phyloP scores from a whole-genome alignment of 2,329 filamentous ascomycete species.

The Ascomycota sp. region DNA sequence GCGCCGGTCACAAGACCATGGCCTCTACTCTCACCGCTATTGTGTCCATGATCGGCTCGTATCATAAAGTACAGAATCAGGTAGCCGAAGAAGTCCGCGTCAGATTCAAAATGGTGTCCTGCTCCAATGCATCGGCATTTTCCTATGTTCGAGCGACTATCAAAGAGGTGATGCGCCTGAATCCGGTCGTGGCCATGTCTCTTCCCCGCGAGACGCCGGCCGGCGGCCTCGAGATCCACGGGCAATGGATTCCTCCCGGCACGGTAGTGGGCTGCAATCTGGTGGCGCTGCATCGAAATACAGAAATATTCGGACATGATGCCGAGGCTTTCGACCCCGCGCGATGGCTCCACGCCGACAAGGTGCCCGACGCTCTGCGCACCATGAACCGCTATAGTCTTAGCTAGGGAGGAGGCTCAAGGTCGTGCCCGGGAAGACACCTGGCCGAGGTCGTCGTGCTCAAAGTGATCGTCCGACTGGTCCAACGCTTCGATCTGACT shows the following conservation, averaged over 20 bases:
- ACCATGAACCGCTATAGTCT: slow-evolving; percentile 27
- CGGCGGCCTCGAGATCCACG: slow-evolving; percentile 17
- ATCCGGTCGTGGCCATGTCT: slow-evolving; percentile 31
- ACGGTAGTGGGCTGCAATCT: slow-evolving; percentile 31
- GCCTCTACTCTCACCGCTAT: slow-evolving; percentile 29
- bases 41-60: slow-evolving; percentile 24
- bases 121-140: slow-evolving; percentile 7
- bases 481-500: slow-evolving; percentile 23
- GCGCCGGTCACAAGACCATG: slow-evolving; percentile 33
- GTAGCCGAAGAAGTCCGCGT: slow-evolving; percentile 14
- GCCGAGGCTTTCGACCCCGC: slow-evolving; percentile 22
- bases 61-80: slow-evolving; percentile 11
- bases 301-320: slow-evolving; percentile 25
- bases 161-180: slow-evolving; percentile 28
- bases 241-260: slow-evolving; percentile 18
- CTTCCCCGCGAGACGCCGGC: slow-evolving; percentile 24
- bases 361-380: slow-evolving; percentile 6
- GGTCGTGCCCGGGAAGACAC: slow-evolving; percentile 28
- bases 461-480: slow-evolving; percentile 20
- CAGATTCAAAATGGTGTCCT: slow-evolving; percentile 3
- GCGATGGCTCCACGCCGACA: slow-evolving; percentile 22
- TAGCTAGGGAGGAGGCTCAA: slow-evolving; percentile 29
- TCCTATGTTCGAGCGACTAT: slow-evolving; percentile 22
- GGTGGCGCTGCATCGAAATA: slow-evolving; percentile 26
- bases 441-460: slow-evolving; percentile 28